phyloP scores from a whole-genome alignment of 2,329 filamentous ascomycete species.

The Paecilomyces variotii region DNA sequence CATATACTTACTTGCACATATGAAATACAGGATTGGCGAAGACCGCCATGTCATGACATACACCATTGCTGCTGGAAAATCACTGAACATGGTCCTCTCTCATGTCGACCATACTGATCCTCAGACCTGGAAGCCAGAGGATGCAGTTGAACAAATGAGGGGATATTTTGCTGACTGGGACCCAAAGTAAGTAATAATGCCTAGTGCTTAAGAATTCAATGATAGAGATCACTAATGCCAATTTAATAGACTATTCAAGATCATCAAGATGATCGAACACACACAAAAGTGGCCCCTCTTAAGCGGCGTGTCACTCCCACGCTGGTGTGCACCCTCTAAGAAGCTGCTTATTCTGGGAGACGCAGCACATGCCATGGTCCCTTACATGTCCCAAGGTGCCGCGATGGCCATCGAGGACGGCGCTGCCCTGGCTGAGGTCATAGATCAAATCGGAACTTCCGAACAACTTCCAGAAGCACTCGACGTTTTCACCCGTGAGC shows the following conservation, averaged over 20 bases:
- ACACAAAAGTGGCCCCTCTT: not conserved
- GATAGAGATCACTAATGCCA: not conserved
- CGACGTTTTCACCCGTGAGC: not conserved
- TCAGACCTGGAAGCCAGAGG: constrained; percentile 18
- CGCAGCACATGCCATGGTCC: not conserved
- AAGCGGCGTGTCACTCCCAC: not conserved
- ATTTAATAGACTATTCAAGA: not conserved
- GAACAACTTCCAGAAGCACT: not conserved
- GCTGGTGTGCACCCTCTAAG: not conserved
- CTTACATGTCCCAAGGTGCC: not conserved
- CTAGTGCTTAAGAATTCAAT: not conserved
- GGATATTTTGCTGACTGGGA: constrained; percentile 20
- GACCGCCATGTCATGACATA: constrained; percentile 27
- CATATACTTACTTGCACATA: not conserved
- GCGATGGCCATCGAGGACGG: not conserved
- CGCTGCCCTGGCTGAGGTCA: not conserved
- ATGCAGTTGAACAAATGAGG: constrained; percentile 17
- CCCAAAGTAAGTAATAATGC: not conserved
- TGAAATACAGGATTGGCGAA: not conserved
- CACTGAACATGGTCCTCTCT: constrained; percentile 38
- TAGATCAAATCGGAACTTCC: not conserved
- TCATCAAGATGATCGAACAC: not conserved
- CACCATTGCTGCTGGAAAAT: constrained; percentile 28
- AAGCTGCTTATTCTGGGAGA: not conserved
- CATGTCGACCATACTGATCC: constrained; percentile 13